Percentiles rank a stretch among this genome's conserved stretches.
phyloP scores from a whole-genome alignment of 148 eudicot species.

The Vaccinium myrtillus region DNA sequence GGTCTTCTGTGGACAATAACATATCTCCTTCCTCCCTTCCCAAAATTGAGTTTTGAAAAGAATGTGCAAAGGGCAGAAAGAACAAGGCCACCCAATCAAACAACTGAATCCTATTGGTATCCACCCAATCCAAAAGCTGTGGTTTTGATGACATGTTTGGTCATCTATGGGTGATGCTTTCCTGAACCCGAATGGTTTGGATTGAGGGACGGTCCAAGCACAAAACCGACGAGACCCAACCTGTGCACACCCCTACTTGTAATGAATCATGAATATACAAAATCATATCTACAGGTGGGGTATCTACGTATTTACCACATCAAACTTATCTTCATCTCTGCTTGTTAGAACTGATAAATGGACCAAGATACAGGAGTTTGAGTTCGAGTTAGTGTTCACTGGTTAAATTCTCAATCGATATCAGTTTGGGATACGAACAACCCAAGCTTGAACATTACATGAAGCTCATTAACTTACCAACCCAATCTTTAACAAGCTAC shows the following conservation, averaged over 20 bases:
- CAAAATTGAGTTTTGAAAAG: background rate
- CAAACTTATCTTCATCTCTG: background rate
- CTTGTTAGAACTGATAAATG: background rate
- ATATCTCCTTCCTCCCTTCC: background rate
- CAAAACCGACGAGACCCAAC: background rate
- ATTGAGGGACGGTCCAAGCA: background rate
- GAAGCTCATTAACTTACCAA: background rate
- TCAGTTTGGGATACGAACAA: background rate
- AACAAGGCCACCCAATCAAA: constrained; percentile 2
- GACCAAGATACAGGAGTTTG: background rate
- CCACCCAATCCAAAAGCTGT: background rate
- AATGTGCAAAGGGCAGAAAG: background rate
- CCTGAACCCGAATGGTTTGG: background rate
- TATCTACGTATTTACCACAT: background rate
- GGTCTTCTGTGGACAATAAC: background rate
- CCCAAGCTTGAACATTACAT: background rate
- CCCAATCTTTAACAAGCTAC: background rate
- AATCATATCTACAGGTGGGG: background rate
- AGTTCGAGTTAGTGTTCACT: background rate
- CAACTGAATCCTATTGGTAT: background rate
- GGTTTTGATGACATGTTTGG: background rate
- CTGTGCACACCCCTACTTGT: background rate
- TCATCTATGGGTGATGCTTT: background rate
- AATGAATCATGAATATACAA: background rate
- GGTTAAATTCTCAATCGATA: background rate